Evolutionary conservation across 1,139 yeast genomes (phyloP).

Genomic region (Blastobotrys petasosporus): DNA sequence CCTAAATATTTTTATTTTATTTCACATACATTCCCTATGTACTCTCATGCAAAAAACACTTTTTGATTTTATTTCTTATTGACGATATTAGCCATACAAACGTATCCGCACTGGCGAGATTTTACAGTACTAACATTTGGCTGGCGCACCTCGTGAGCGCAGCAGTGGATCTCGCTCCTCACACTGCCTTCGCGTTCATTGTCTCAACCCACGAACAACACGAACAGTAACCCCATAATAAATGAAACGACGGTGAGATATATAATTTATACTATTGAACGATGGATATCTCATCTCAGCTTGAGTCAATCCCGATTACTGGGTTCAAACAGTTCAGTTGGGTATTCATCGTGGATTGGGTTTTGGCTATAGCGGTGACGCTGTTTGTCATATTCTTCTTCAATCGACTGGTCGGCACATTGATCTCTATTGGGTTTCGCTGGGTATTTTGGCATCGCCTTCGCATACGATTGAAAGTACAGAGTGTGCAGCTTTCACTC

Average conservation of each 20-base stretch:
- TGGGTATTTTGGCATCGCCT: constrained; percentile 58
- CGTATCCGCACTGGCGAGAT: too few relatives aligned
- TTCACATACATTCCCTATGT: neutral
- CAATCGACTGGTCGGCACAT: constrained; percentile 64
- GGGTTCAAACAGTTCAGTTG: constrained; percentile 50
- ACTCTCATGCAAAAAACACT: too few relatives aligned
- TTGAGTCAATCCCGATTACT: constrained; percentile 27
- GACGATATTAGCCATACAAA: too few relatives aligned
- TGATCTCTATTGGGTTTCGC: constrained; percentile 47
- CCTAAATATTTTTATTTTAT: neutral
- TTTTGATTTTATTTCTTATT: too few relatives aligned
- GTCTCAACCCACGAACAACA: neutral
- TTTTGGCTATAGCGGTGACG: constrained; percentile 56
- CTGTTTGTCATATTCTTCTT: constrained; percentile 68
- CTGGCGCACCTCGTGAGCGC: too few relatives aligned
- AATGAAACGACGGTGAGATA: neutral
- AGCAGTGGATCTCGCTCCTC: neutral
- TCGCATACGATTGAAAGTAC: constrained; percentile 55
- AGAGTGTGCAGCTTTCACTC: constrained; percentile 67
- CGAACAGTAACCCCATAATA: neutral
- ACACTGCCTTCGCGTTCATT: neutral
- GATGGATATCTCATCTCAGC: constrained; percentile 17
- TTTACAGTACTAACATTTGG: too few relatives aligned
- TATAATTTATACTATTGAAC: neutral
- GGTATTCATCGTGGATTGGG: constrained; percentile 84